Conservation (phyloP, 164 flowering plant genomes). For the Stephania yunnanensis region DNA sequence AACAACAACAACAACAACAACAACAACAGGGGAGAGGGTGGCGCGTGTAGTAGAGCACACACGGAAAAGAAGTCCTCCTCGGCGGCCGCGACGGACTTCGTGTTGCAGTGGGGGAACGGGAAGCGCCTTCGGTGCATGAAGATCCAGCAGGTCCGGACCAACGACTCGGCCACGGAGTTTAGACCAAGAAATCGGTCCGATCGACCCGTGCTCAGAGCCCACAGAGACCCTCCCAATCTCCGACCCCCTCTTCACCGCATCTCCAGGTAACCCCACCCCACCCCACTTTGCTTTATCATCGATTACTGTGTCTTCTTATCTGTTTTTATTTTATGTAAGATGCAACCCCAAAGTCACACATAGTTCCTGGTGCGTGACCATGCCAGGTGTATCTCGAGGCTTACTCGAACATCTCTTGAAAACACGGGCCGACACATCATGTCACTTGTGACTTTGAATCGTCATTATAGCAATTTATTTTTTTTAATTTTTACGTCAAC, state of each 20-base stretch:
- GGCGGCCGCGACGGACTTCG: constrained; percentile 37
- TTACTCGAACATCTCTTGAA: too few species aligned
- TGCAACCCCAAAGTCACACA: background rate
- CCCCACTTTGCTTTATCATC: background rate
- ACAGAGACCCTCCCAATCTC: constrained; percentile 23
- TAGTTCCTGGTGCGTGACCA: too few species aligned
- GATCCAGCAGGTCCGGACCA: constrained; percentile 48
- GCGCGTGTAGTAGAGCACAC: constrained; percentile 14
- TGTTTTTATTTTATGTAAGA: constrained; percentile 1
- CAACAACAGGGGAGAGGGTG: constrained; percentile 18
- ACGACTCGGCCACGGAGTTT: constrained; percentile 25
- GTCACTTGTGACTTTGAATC: too few species aligned
- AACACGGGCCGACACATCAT: too few species aligned
- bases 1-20: constrained; percentile 6
- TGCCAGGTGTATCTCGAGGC: too few species aligned
- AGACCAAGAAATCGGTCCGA: constrained; percentile 22
- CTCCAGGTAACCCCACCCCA: constrained; percentile 40
- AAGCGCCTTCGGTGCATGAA: constrained; percentile 78
- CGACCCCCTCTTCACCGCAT: constrained; percentile 38
- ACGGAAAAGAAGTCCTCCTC: constrained; percentile 14
- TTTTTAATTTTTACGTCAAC: too few species aligned
- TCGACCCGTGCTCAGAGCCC: constrained; percentile 30
- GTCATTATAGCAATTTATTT: too few species aligned
- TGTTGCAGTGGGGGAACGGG: constrained; percentile 84
- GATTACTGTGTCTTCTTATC: background rate